Percentiles rank a stretch among this genome's conserved stretches.
These are phyloP conservation scores for Isoetes taiwanensis DNA, from an alignment of 75 land plant species.

Conservation along the genomic window DNA sequence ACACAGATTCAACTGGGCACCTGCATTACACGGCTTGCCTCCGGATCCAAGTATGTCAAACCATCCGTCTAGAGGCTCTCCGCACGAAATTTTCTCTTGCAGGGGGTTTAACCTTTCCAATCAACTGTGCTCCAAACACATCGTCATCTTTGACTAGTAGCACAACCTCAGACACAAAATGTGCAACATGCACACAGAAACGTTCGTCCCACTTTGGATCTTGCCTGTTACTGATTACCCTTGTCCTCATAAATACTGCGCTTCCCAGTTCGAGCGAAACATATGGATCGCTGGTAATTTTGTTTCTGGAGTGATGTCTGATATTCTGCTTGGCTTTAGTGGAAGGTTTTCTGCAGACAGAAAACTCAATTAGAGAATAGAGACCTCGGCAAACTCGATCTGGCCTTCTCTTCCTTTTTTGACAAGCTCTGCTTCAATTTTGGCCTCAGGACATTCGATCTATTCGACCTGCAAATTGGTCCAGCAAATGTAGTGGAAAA, in stretches of 20 bases:
- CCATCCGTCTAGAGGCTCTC: slow-evolving; percentile 36
- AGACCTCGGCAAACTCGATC: too few species aligned
- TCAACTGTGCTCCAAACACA: slow-evolving; percentile 56
- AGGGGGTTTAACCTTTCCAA: slow-evolving; percentile 40
- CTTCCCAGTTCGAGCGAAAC: slow-evolving; percentile 54
- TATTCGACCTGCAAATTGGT: too few species aligned
- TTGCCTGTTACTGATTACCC: slow-evolving; percentile 45
- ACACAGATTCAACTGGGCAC: slow-evolving; percentile 35
- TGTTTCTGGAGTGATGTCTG: slow-evolving; percentile 19
- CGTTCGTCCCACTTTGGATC: slow-evolving; percentile 66
- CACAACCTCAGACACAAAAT: slow-evolving; percentile 30
- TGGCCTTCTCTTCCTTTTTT: too few species aligned
- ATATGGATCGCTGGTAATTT: slow-evolving; percentile 87
- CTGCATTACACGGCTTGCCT: slow-evolving; percentile 26
- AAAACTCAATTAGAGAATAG: too few species aligned
- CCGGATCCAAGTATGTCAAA: slow-evolving; percentile 39
- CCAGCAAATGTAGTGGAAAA: too few species aligned
- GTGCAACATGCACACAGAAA: slow-evolving; percentile 60
- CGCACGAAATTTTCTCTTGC: slow-evolving; percentile 22
- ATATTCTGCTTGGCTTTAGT: too few species aligned
- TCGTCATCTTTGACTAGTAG: slow-evolving; percentile 76
- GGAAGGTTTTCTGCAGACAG: too few species aligned
- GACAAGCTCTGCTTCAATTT: too few species aligned
- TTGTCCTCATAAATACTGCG: slow-evolving; percentile 56
- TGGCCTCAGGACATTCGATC: too few species aligned